Conservation (phyloP, 2,329 filamentous ascomycete genomes). For the Aspergillus cejpii region DNA sequence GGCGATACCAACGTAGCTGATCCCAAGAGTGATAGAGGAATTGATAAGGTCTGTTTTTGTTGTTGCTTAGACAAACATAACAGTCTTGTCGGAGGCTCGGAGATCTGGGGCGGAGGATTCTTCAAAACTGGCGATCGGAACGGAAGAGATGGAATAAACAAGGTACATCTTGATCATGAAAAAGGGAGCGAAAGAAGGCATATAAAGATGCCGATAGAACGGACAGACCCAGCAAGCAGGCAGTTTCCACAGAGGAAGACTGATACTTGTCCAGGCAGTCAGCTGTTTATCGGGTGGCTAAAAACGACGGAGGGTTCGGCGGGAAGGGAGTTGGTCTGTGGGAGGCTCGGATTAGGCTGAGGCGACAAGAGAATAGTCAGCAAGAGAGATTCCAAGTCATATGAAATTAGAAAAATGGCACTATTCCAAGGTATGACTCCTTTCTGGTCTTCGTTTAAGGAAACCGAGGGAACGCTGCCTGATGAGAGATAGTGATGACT, state of each 20-base stretch:
- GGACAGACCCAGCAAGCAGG: conserved; percentile 32
- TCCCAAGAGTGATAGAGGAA: conserved; percentile 11
- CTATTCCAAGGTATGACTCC: conserved; percentile 8
- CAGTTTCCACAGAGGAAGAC: conserved; percentile 17
- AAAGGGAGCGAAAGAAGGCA: conserved; percentile 15
- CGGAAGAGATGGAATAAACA: conserved; percentile 28
- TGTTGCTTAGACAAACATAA: conserved; percentile 21
- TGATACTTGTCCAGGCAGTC: conserved; percentile 28
- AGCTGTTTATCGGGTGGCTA: conserved; percentile 15
- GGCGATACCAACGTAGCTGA: conserved; percentile 9
- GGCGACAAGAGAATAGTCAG: conserved; percentile 16
- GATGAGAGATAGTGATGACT: no score
- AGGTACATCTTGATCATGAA: conserved; percentile 35
- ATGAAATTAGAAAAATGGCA: no score
- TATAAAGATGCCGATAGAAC: conserved; percentile 25
- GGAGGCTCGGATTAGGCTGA: conserved; percentile 15
- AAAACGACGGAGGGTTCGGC: conserved; percentile 6
- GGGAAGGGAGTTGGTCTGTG: conserved; percentile 3
- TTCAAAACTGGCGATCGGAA: conserved; percentile 36
- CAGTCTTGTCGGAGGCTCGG: conserved; percentile 23
- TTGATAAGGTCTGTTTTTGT: conserved; percentile 8
- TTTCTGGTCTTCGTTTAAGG: not conserved
- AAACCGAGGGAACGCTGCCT: conserved; percentile 11
- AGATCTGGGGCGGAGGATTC: conserved; percentile 29
- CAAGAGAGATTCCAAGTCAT: conserved; percentile 12